A percentile compares a stretch with the other conserved stretches of the same genome.
Conservation (phyloP, 352 stramenopile genomes). For the Globisporangium mamillatum region DNA sequence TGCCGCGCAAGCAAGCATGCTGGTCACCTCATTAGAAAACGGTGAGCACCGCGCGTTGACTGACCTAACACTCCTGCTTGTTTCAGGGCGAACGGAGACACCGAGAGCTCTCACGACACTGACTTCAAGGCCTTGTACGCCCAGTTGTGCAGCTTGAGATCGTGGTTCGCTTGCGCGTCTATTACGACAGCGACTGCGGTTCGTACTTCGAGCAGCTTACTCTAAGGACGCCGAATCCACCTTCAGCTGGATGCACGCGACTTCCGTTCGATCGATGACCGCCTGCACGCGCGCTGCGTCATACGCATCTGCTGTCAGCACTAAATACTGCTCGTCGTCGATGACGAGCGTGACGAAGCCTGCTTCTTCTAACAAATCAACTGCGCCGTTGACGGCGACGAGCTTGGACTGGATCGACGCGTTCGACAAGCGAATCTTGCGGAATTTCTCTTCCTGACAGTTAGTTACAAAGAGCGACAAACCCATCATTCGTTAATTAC, state of each 20-base stretch:
- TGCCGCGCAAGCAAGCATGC: too few species aligned
- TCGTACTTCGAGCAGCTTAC: not conserved
- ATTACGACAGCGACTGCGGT: not conserved
- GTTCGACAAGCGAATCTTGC: slow-evolving; percentile 61
- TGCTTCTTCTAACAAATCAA: slow-evolving; percentile 59
- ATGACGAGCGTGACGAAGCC: slow-evolving; percentile 40
- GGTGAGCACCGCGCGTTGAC: too few species aligned
- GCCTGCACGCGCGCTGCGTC: slow-evolving; percentile 47
- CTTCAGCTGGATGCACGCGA: slow-evolving; percentile 64
- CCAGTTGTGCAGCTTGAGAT: not conserved
- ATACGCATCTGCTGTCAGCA: slow-evolving; percentile 37
- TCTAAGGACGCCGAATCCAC: slow-evolving; percentile 38
- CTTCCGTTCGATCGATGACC: slow-evolving; percentile 55
- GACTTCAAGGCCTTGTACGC: too few species aligned
- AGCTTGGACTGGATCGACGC: slow-evolving; percentile 61
- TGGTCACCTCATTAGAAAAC: too few species aligned
- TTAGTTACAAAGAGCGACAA: not conserved
- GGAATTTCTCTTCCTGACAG: slow-evolving; percentile 66
- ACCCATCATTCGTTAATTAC: not conserved
- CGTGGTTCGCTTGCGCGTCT: not conserved
- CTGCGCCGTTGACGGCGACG: slow-evolving; percentile 46
- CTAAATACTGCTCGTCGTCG: slow-evolving; percentile 58
- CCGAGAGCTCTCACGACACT: too few species aligned
- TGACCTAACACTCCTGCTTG: too few species aligned
- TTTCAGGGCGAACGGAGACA: too few species aligned